Evolutionary conservation across 2,329 filamentous ascomycete species (phyloP), one percentile per base, ranked within the genome.

Genomic region (Fusarium chuoi): DNA sequence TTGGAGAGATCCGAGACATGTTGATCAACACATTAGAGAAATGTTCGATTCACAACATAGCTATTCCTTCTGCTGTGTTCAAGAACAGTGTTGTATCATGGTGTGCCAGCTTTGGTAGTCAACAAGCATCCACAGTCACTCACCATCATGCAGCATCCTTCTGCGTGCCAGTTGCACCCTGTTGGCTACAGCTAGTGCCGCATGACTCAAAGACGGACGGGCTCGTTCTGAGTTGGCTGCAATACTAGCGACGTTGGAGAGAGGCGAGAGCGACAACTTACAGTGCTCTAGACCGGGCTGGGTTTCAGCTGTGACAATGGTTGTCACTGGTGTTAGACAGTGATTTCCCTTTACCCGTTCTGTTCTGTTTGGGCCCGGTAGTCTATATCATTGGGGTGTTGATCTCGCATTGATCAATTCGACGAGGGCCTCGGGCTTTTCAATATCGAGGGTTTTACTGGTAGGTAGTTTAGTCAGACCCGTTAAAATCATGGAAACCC

Each of bases 91-190:
- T 33, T 45, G 14, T 44, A 54, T 52, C 55, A 18, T 57, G 26
- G 52, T 48, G 18, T 30, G 35, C 33, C 33, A 52, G 51, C 51
- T 39, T 33, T 36, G 28, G 17, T 67, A 38, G 22, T 38, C 33
- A 26, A 38, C n/a, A 44, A 48, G 26, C 48, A 42, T 17, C 22
- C 38, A 26, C 30, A 49, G n/a, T 26, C 39, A 28, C 28, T n/a
- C 49, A 42, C 33, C 65, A 46, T 57, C 39, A 35, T 70, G 62
- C 55, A 62, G 57, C 49, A 59, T 57, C 38, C 44, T 56, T 52
- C 39, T 42, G 62, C 38, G 35, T 61, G 49, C 66, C 55, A 62
- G 52, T 48, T 62, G 38, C 49, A 74, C 62, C 67, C 71, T 71
- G 62, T 68, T 74, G 67, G 62, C 52, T 55, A 66, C 59, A 62